Evolutionary conservation across 148 eudicot species (phyloP), one percentile per base, ranked within the genome.

Genomic region (Rhododendron griersonianum): DNA sequence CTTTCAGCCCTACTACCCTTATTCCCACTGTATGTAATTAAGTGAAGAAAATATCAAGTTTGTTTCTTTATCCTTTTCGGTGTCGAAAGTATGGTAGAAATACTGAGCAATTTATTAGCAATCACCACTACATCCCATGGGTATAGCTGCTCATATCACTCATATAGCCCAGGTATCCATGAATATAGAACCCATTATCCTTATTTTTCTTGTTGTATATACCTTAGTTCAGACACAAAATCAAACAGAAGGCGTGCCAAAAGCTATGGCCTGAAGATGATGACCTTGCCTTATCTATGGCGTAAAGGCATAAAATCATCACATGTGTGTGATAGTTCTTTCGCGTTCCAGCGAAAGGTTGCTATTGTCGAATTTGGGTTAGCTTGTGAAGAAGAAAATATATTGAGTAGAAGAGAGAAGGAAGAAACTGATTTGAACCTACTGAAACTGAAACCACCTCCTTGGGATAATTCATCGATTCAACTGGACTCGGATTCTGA

Each of bases 171-270:
- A 78, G 59, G 65, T 44, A 69, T 4, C 63, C 33, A 51, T n/a
- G 73, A 80, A 15, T 37, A 13, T 74, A 82, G 55, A 44, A 57
- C 86, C 75, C 55, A n/a, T 39, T 25, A 16, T 85, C 53, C 19
- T 1, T 25, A 14, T 76, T 21, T 78, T 57, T 39, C 16, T 57
- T 73, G 53, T 25, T 44, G 77, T 6, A 37, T 25, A 13, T 35
- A 76, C 25, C 16, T 78, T 63, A 28, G 82, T 87, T 87, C 88
- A 76, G 83, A 48, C 78, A 87, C 78, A 84, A 78, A 78, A 84
- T 47, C 89, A 80, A 87, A 87, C 74, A 84, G 28, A 28, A 21
- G 33, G 80, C 37, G 81, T 84, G 59, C 86, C 4, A 44, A 48
- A 28, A 51, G 44, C 18, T 39, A 2, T 50, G 73, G 73, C 81